Evolutionary conservation across 306 rosid genomes (phyloP).

Genomic region (Fagus crenata): DNA sequence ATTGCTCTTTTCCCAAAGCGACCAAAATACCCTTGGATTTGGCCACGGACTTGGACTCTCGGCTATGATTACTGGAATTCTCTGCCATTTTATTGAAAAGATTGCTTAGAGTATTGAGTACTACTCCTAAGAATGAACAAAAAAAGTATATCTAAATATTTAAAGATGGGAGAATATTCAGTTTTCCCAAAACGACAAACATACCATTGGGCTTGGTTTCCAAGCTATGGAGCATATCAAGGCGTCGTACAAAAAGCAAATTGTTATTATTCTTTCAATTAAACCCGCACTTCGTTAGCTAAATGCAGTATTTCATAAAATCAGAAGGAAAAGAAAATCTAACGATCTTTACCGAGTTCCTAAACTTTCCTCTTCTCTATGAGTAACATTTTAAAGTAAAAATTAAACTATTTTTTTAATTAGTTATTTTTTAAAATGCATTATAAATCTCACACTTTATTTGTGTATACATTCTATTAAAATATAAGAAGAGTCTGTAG

Average conservation of each 20-base stretch:
- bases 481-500: too few relatives aligned
- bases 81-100: background rate
- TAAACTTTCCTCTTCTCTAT: too few relatives aligned
- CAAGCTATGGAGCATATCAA: conserved; percentile 37
- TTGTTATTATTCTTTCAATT: background rate
- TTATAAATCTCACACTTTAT: too few relatives aligned
- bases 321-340: too few relatives aligned
- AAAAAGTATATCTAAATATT: background rate
- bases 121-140: background rate
- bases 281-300: background rate
- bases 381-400: too few relatives aligned
- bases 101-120: conserved; percentile 1
- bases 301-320: too few relatives aligned
- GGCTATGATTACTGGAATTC: background rate
- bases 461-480: too few relatives aligned
- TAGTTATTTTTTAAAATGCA: too few relatives aligned
- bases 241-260: conserved; percentile 27
- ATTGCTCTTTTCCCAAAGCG: conserved; percentile 15
- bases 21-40: conserved; percentile 31
- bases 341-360: too few relatives aligned
- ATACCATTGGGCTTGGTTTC: conserved; percentile 54
- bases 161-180: conserved; percentile 57
- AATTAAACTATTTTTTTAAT: too few relatives aligned
- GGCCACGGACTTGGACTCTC: background rate
- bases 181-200: conserved; percentile 90